A percentile compares a stretch with the other conserved stretches of the same genome.
phyloP scores from a whole-genome alignment of 2,329 filamentous ascomycete genomes.

The Diaporthe nobilis region DNA sequence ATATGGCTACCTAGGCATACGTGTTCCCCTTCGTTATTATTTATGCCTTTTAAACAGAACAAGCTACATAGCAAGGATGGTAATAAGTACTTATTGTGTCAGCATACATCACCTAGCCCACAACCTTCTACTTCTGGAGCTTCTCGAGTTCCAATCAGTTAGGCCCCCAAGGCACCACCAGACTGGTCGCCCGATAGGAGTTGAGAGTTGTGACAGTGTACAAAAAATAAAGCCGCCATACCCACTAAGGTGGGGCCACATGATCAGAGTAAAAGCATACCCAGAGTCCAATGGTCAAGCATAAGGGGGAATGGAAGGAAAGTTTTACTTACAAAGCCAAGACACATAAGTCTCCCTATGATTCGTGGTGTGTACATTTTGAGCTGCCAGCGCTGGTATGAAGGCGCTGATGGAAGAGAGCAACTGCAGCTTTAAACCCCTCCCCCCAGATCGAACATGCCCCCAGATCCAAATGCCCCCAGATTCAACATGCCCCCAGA shows the following conservation, averaged over 20 bases:
- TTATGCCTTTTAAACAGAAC: neutral
- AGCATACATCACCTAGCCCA: neutral
- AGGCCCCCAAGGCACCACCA: neutral
- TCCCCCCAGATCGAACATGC: neutral
- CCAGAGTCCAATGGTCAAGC: constrained; percentile 10
- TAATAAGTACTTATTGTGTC: neutral
- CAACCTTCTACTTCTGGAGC: too few relatives aligned
- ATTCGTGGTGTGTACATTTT: neutral
- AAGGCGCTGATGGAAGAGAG: neutral
- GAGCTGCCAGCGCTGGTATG: neutral
- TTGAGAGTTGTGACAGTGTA: neutral
- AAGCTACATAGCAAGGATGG: neutral
- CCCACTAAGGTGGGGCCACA: neutral
- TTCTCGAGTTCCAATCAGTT: neutral
- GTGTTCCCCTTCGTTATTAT: neutral
- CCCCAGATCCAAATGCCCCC: neutral
- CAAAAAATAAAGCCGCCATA: neutral
- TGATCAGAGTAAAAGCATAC: neutral
- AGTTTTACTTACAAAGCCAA: neutral
- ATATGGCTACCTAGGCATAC: neutral
- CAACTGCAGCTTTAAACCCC: neutral
- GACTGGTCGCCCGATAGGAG: too few relatives aligned
- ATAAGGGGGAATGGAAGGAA: neutral
- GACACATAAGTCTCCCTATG: too few relatives aligned
- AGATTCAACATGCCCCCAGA: neutral